These are phyloP conservation scores for Magnusiomyces clavatus DNA, from an alignment of 1,139 yeast genomes.

Conservation along the genomic window DNA sequence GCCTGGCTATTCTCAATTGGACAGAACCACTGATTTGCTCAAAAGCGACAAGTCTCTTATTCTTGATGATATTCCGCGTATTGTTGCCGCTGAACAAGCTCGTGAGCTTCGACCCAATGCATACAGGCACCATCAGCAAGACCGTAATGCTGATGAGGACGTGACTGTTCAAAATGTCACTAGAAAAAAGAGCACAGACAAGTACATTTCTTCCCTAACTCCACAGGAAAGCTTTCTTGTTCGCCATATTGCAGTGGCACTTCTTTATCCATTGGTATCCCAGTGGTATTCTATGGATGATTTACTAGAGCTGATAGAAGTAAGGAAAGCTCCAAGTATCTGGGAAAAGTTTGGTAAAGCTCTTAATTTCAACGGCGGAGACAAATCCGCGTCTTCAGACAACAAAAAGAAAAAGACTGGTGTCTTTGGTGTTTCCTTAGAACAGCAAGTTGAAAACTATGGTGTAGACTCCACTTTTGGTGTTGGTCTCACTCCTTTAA, in stretches of 20 bases:
- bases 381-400: slow-evolving; percentile 15
- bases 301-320: slow-evolving; percentile 46
- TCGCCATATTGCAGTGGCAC: slow-evolving; percentile 61
- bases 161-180: slow-evolving; percentile 18
- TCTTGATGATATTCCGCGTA: slow-evolving; percentile 91
- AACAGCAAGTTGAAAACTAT: slow-evolving; percentile 58
- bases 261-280: slow-evolving; percentile 38
- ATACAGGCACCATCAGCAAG: slow-evolving; percentile 17
- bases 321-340: slow-evolving; percentile 43
- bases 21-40: slow-evolving; percentile 57
- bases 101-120: slow-evolving; percentile 48
- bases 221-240: slow-evolving; percentile 54
- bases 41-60: slow-evolving; percentile 82
- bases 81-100: slow-evolving; percentile 96
- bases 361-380: slow-evolving; percentile 27
- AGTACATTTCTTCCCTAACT: slow-evolving; percentile 66
- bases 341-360: slow-evolving; percentile 68
- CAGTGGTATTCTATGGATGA: slow-evolving; percentile 44
- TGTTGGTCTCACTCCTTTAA: slow-evolving; percentile 66
- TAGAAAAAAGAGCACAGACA: slow-evolving; percentile 20
- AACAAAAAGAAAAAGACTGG: slow-evolving; percentile 28
- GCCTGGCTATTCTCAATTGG: slow-evolving; percentile 28
- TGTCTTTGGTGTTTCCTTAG: slow-evolving; percentile 79
- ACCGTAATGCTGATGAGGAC: slow-evolving; percentile 18
- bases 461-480: slow-evolving; percentile 87